Conservation (phyloP, 1,284 basidiomycete genomes). For the Pterulicium gracile region DNA sequence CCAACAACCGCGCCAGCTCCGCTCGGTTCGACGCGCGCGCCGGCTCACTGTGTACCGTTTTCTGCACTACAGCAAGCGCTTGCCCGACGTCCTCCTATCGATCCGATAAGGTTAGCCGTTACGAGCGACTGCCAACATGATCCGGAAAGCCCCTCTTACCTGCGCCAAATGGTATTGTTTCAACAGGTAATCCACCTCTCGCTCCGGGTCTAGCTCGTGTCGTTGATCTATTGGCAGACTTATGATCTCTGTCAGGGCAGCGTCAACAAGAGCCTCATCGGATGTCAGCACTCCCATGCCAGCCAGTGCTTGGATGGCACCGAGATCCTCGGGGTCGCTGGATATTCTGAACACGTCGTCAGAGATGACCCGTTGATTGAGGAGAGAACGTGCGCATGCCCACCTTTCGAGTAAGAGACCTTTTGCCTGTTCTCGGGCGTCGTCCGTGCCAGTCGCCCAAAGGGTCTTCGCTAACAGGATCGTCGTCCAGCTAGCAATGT, state of each 20-base stretch:
- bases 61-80: slow-evolving; percentile 45
- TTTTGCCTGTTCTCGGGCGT: slow-evolving; percentile 70
- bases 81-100: slow-evolving; percentile 35
- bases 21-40: slow-evolving; percentile 33
- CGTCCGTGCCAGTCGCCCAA: slow-evolving; percentile 71
- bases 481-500: slow-evolving; percentile 56
- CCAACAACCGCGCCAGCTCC: slow-evolving; percentile 39
- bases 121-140: not conserved
- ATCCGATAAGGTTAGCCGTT: slow-evolving; percentile 1
- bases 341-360: slow-evolving; percentile 36
- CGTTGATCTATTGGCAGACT: slow-evolving; percentile 54
- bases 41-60: slow-evolving; percentile 46
- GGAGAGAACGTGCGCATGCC: slow-evolving; percentile 20
- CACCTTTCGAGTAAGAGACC: slow-evolving; percentile 81
- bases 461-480: slow-evolving; percentile 73
- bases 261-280: slow-evolving; percentile 78
- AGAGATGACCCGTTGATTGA: slow-evolving; percentile 5
- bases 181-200: slow-evolving; percentile 58
- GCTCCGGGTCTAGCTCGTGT: slow-evolving; percentile 49
- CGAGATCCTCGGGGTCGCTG: slow-evolving; percentile 59
- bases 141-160: slow-evolving; percentile 26
- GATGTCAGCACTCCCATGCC: slow-evolving; percentile 78
- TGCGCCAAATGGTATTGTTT: slow-evolving; percentile 56
- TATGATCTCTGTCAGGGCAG: slow-evolving; percentile 76
- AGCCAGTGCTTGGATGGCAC: slow-evolving; percentile 74